A percentile compares a stretch with the other conserved stretches of the same genome.
These are phyloP conservation scores for Alternaria triticina DNA, from an alignment of 2,329 filamentous ascomycete species.

Conservation along the genomic window DNA sequence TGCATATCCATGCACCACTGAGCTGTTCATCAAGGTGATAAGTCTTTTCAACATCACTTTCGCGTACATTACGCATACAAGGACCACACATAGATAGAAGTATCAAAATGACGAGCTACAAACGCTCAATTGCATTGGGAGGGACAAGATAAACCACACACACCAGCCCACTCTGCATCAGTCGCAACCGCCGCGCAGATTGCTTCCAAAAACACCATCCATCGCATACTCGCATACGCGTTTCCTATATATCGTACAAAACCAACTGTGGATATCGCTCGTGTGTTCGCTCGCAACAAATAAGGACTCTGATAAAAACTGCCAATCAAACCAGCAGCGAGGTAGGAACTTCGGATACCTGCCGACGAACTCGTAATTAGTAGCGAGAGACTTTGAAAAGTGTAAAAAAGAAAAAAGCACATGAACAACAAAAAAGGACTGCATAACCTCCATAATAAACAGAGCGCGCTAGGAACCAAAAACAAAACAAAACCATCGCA, in stretches of 20 bases:
- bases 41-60: neutral
- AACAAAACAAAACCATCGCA: neutral
- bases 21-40: neutral
- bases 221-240: neutral
- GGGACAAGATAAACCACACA: neutral
- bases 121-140: neutral
- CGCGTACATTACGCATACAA: neutral
- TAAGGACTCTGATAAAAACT: neutral
- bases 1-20: neutral
- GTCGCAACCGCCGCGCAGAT: neutral
- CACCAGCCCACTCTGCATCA: neutral
- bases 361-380: constrained; percentile 7
- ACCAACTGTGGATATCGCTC: neutral
- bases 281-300: neutral
- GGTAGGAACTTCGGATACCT: neutral
- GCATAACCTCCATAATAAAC: neutral
- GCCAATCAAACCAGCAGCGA: neutral
- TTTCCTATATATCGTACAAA: neutral
- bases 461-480: neutral
- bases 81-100: neutral
- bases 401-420: neutral
- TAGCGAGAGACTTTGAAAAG: constrained; percentile 8
- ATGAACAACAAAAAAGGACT: neutral
- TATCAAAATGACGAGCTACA: neutral
- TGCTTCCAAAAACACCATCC: neutral